phyloP scores from a whole-genome alignment of 805 yeast genomes.

The Lipomyces starkeyi region DNA sequence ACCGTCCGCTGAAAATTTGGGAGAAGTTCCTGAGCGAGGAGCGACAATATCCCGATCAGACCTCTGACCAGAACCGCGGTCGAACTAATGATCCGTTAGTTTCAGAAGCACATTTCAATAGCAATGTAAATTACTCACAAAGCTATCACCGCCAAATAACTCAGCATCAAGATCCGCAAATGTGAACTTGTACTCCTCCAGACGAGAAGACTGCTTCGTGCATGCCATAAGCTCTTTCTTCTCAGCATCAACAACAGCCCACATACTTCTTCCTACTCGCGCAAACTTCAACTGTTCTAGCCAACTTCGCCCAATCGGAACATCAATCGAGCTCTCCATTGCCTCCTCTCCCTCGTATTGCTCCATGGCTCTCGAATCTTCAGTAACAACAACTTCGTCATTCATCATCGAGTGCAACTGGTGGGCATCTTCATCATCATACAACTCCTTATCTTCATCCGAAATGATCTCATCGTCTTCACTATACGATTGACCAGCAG shows the following conservation, averaged over 20 bases:
- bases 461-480: constrained; percentile 19
- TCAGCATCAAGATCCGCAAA: constrained; percentile 54
- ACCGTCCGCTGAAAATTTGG: constrained; percentile 12
- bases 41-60: background rate
- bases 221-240: constrained; percentile 8
- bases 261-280: constrained; percentile 18
- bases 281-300: constrained; percentile 26
- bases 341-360: constrained; percentile 14
- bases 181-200: constrained; percentile 39
- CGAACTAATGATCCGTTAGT: background rate
- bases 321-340: constrained; percentile 3
- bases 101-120: too few species aligned
- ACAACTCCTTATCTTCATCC: constrained; percentile 19
- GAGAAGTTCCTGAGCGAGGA: constrained; percentile 3
- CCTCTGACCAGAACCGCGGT: background rate
- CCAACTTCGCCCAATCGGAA: constrained; percentile 30
- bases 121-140: constrained; percentile 13
- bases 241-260: constrained; percentile 24
- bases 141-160: constrained; percentile 51
- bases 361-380: constrained; percentile 17
- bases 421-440: constrained; percentile 20
- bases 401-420: constrained; percentile 7
- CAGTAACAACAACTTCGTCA: constrained; percentile 8
- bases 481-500: background rate
- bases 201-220: constrained; percentile 4